phyloP scores from a whole-genome alignment of 768 basidiomycete genomes.

The Russula foetens region DNA sequence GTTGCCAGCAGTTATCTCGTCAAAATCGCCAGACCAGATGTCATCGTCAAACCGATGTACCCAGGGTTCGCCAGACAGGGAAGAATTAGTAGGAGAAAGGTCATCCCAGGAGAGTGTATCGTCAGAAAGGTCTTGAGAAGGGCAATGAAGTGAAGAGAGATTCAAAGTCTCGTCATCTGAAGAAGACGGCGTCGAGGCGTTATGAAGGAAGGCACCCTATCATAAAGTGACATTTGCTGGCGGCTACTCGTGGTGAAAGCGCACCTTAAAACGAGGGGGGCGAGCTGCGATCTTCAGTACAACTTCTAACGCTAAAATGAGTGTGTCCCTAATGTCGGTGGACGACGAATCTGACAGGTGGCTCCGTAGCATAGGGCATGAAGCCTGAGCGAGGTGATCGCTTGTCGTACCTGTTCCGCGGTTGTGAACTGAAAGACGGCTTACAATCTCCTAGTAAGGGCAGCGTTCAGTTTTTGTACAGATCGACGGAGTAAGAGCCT shows the following conservation, averaged over 20 bases:
- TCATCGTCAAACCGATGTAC: background rate
- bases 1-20: background rate
- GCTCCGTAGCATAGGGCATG: background rate
- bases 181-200: background rate
- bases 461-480: background rate
- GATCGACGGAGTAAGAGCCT: background rate
- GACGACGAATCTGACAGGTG: background rate
- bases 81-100: background rate
- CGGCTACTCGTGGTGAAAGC: background rate
- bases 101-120: background rate
- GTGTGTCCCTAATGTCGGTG: background rate
- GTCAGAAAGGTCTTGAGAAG: background rate
- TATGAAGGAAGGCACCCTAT: background rate
- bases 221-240: background rate
- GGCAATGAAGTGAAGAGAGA: background rate
- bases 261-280: constrained; percentile 9
- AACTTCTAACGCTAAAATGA: constrained; percentile 15
- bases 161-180: background rate
- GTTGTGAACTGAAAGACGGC: background rate
- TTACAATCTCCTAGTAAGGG: constrained; percentile 4
- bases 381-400: background rate
- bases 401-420: background rate
- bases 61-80: background rate
- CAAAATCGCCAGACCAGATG: constrained; percentile 1
- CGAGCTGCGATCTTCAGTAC: constrained; percentile 10